Evolutionary conservation across 805 yeast genomes (phyloP).

Genomic region (Ogataea nakhonphanomensis): DNA sequence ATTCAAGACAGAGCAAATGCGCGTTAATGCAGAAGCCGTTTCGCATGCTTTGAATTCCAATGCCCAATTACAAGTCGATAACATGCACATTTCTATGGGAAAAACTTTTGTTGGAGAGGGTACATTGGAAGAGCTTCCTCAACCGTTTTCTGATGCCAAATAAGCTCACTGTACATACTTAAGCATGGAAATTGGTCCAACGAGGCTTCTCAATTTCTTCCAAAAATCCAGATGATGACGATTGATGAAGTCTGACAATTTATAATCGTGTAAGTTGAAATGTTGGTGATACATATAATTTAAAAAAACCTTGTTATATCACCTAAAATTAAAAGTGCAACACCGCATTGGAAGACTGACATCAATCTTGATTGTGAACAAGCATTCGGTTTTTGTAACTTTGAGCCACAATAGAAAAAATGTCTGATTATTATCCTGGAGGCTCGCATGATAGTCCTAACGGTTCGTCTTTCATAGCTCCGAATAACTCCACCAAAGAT

Average conservation of each 20-base stretch:
- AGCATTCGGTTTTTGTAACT: background rate
- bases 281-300: background rate
- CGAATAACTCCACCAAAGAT: constrained; percentile 2
- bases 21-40: constrained; percentile 31
- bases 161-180: constrained; percentile 6
- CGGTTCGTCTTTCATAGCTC: background rate
- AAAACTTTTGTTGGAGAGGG: constrained; percentile 21
- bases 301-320: background rate
- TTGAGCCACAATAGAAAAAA: background rate
- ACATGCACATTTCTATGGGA: constrained; percentile 19
- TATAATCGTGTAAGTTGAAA: background rate
- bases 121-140: constrained; percentile 22
- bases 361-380: background rate
- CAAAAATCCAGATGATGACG: too few relatives aligned
- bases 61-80: constrained; percentile 31
- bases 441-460: background rate
- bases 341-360: too few relatives aligned
- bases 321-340: background rate
- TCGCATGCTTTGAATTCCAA: constrained; percentile 30
- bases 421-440: background rate
- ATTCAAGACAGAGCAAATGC: constrained; percentile 25
- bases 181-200: background rate
- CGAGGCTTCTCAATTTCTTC: too few relatives aligned
- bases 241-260: too few relatives aligned
- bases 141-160: constrained; percentile 12